These are phyloP conservation scores for Trichophyton mentagrophytes DNA, from an alignment of 2,329 filamentous ascomycete genomes.

Conservation along the genomic window DNA sequence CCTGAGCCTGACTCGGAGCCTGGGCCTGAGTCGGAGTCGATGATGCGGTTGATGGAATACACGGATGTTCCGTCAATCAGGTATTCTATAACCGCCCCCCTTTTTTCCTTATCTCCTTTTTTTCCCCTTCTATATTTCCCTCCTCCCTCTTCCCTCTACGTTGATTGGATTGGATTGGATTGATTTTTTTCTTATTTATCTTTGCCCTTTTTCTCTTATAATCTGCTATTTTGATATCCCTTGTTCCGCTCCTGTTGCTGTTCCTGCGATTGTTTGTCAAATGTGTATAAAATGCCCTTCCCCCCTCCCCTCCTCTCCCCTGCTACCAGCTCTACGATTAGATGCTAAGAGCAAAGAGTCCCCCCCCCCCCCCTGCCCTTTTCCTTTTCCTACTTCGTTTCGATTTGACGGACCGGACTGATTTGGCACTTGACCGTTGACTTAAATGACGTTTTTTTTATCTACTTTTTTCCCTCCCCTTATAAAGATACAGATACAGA, in stretches of 20 bases:
- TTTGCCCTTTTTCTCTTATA: neutral
- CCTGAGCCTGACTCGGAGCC: too few relatives aligned
- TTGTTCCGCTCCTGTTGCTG: neutral
- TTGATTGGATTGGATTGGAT: neutral
- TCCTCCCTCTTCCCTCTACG: neutral
- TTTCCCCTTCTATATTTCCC: neutral
- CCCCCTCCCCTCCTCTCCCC: neutral
- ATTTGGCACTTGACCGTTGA: too few relatives aligned
- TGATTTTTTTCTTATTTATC: neutral
- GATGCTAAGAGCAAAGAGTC: neutral
- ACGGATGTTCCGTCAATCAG: too few relatives aligned
- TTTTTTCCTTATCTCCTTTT: neutral
- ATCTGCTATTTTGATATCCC: neutral
- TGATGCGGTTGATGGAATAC: too few relatives aligned
- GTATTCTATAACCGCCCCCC: too few relatives aligned
- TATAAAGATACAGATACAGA: neutral
- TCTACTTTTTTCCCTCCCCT: neutral
- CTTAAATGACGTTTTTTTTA: neutral
- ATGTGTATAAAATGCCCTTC: neutral
- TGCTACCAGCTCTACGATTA: neutral
- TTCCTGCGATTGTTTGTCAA: neutral
- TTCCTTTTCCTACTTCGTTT: neutral
- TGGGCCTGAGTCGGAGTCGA: too few relatives aligned
- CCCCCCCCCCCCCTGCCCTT: neutral
- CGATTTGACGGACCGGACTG: too few relatives aligned